These are phyloP conservation scores for Castanopsis chinensis DNA, from an alignment of 306 rosid species.

Conservation along the genomic window DNA sequence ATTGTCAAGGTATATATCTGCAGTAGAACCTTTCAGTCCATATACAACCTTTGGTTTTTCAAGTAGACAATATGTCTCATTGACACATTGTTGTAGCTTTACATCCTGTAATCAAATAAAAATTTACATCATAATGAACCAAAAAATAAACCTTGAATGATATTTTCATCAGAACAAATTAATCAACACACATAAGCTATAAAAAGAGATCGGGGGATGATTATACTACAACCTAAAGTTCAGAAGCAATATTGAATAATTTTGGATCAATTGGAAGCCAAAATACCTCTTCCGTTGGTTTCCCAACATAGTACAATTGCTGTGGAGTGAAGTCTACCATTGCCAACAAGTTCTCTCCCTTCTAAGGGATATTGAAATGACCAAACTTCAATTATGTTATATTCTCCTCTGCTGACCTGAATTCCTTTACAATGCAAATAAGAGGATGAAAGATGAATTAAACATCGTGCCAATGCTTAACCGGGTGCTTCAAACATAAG, in stretches of 20 bases:
- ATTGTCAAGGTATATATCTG: constrained; percentile 20
- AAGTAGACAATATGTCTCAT: constrained; percentile 17
- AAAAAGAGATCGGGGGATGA: neutral
- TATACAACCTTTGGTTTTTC: constrained; percentile 16
- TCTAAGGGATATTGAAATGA: neutral
- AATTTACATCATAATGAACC: neutral
- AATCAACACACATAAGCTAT: neutral
- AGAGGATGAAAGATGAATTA: neutral
- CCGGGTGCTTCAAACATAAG: neutral
- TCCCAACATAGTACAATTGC: constrained; percentile 5
- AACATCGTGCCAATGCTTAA: neutral
- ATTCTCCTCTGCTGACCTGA: constrained; percentile 7
- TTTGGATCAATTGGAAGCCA: constrained; percentile 20
- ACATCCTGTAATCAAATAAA: constrained; percentile 2
- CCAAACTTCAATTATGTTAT: constrained; percentile 14
- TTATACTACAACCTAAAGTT: neutral
- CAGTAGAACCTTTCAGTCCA: constrained; percentile 19
- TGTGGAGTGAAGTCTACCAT: constrained; percentile 13
- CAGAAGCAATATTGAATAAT: neutral
- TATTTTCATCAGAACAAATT: neutral
- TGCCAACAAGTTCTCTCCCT: constrained; percentile 13
- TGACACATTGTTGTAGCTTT: constrained; percentile 5
- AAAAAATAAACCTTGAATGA: neutral
- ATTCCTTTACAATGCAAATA: constrained; percentile 1
- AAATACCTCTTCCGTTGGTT: constrained; percentile 18